Base-by-base conservation (phyloP, 2,329 filamentous ascomycete species). In the Fusarium torreyae region DNA sequence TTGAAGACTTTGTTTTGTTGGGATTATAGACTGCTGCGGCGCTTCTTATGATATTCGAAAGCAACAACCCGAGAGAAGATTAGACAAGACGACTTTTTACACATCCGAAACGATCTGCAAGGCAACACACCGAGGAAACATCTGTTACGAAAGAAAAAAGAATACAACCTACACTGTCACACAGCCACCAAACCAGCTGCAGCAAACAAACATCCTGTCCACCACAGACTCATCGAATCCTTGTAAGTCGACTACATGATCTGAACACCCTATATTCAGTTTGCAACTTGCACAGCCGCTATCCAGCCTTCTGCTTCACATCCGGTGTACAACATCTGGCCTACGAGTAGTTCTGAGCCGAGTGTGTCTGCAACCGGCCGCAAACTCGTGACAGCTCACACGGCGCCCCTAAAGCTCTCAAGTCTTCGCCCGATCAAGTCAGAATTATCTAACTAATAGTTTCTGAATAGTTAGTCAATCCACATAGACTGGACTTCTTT, bases 321-420 rank as follows among this genome's bases (percentile, higher is more conserved):
- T 59, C 60, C 70, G 62, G 56, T 46, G 52, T 51, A 66, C 73
- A 69, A 49, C 46, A 56, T 63, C 54, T 61, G 54, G 59, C 39
- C 49, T 65, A 60, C 62, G 50, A 58, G 64, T 63, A 62, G 63
- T 63, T 63, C 63, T 57, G 69, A 74, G 57, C 68, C 72, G 63
- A 68, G 53, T 64, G 55, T 38, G 58, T 43, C 72, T 76, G 75
- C 74, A 74, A 59, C 67, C 65, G 55, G 51, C 75, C 75, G 75
- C 63, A 28, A 52, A 38, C 67, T 74, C 61, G 72, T 72, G 72
- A 75, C 68, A 49, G 42, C 49, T 48, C 34, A 22, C 66, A 15
- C 66, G 64, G 57, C 53, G 42, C 46, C 56, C 45, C 38, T 45
- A 18, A 59, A 59, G 48, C 52, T 64, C 53, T 34, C 28, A 22